Evolutionary conservation across 768 basidiomycete species (phyloP), one percentile per base, ranked within the genome.

Genomic region (Russula lepida): DNA sequence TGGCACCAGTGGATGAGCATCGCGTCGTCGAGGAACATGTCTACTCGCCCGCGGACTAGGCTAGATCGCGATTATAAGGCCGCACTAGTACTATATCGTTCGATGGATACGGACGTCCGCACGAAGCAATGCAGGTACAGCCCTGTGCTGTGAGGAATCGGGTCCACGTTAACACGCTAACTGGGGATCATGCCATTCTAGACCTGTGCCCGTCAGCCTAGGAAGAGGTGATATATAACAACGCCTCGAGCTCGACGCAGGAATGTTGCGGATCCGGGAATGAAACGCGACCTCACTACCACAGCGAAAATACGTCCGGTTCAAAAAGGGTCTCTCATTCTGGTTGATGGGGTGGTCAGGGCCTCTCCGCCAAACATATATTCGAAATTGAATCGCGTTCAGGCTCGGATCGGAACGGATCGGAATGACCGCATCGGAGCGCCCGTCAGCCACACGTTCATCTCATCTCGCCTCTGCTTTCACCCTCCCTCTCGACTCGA

Each of bases 121-220:
- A 1, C 80, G 77, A 2, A 8, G 39, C 19, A 7, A 32, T 4
- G 32, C 32, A n/a, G n/a, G n/a, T n/a, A n/a, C n/a, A n/a, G n/a
- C n/a, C n/a, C n/a, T n/a, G n/a, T n/a, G n/a, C n/a, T n/a, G n/a
- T n/a, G n/a, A n/a, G n/a, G n/a, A n/a, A 15, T 15, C 35, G 35
- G 35, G 13, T 35, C 13, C 49, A 81, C 62, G 49, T 80, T 71
- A 21, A 84, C 82, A 0, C 83, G 75, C 61, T 81, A 84, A 66
- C 77, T 82, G 0, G 84, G 83, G 28, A 85, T 72, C 49, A 84
- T 69, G 21, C 85, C 68, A 64, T 85, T 85, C 84, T 4, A 85
- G 62, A 1, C 82, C 81, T 23, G 84, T 61, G 62, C 73, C 75
- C 35, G 73, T 74, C 37, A 51, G 66, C 68, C 21, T 37, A 30